These are phyloP conservation scores for Trichoderma reesei DNA, from an alignment of 495 filamentous ascomycete genomes.

Conservation along the genomic window DNA sequence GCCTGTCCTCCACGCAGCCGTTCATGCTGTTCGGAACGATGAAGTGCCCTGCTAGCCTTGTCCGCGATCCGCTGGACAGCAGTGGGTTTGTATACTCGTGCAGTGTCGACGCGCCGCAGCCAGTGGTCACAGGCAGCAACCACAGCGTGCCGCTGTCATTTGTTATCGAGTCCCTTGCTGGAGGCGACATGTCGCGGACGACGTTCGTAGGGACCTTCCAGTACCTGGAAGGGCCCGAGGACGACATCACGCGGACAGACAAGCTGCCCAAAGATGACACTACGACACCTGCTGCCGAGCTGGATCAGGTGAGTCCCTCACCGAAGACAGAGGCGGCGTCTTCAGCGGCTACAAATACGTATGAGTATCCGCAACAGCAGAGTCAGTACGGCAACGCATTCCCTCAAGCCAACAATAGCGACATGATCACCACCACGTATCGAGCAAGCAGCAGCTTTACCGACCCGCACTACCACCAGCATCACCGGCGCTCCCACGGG, in stretches of 20 bases:
- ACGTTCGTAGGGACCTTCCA: slow-evolving; percentile 64
- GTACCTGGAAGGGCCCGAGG: slow-evolving; percentile 42
- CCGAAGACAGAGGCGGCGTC: slow-evolving; percentile 20
- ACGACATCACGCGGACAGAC: slow-evolving; percentile 34
- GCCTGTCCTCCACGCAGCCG: slow-evolving; percentile 48
- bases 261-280: slow-evolving; percentile 31
- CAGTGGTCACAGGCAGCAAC: slow-evolving; percentile 53
- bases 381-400: slow-evolving; percentile 26
- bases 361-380: slow-evolving; percentile 32
- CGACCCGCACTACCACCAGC: slow-evolving; percentile 34
- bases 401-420: slow-evolving; percentile 29
- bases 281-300: slow-evolving; percentile 19
- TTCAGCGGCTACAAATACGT: slow-evolving; percentile 35
- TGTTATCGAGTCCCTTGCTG: slow-evolving; percentile 56
- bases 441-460: slow-evolving; percentile 33
- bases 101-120: slow-evolving; percentile 60
- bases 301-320: slow-evolving; percentile 19
- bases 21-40: slow-evolving; percentile 67
- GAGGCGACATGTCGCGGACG: slow-evolving; percentile 48
- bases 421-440: slow-evolving; percentile 37
- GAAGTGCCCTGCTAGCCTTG: slow-evolving; percentile 50
- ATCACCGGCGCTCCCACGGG: slow-evolving; percentile 35
- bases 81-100: slow-evolving; percentile 61
- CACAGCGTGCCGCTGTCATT: slow-evolving; percentile 65
- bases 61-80: slow-evolving; percentile 48